phyloP scores from a whole-genome alignment of 2,329 filamentous ascomycete species.

The Fusarium tanahbumbuense region DNA sequence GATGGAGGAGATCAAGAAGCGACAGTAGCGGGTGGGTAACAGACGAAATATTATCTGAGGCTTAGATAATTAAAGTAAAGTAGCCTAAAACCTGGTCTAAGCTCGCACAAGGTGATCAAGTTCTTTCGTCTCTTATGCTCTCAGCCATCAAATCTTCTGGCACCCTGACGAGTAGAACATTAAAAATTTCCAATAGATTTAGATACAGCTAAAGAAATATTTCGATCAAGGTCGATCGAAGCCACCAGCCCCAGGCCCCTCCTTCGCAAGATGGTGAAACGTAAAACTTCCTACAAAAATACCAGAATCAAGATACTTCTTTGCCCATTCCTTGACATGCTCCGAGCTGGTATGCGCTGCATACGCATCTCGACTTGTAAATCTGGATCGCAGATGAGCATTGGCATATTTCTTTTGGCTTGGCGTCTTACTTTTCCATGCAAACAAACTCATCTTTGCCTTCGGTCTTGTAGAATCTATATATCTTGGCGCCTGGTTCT shows the following conservation, averaged over 20 bases:
- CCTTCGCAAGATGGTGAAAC: conserved; percentile 11
- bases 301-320: conserved; percentile 14
- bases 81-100: not conserved
- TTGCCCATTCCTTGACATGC: conserved; percentile 17
- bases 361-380: conserved; percentile 10
- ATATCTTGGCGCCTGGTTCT: conserved; percentile 13
- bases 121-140: too few relatives aligned
- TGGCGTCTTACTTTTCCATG: conserved; percentile 1
- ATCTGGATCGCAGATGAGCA: not conserved
- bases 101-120: too few relatives aligned
- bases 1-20: not conserved
- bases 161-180: too few relatives aligned
- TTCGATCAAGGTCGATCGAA: conserved; percentile 9
- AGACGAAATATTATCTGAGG: not conserved
- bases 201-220: not conserved
- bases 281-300: conserved; percentile 15
- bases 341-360: conserved; percentile 6
- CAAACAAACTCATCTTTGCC: conserved; percentile 11
- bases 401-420: rapidly evolving
- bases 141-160: too few relatives aligned
- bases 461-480: conserved; percentile 23
- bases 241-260: conserved; percentile 7
- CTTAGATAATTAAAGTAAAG: not conserved
- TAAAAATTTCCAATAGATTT: too few relatives aligned
- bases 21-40: not conserved